Conservation (phyloP, 1,284 basidiomycete genomes). For the Tilletia horrida region DNA sequence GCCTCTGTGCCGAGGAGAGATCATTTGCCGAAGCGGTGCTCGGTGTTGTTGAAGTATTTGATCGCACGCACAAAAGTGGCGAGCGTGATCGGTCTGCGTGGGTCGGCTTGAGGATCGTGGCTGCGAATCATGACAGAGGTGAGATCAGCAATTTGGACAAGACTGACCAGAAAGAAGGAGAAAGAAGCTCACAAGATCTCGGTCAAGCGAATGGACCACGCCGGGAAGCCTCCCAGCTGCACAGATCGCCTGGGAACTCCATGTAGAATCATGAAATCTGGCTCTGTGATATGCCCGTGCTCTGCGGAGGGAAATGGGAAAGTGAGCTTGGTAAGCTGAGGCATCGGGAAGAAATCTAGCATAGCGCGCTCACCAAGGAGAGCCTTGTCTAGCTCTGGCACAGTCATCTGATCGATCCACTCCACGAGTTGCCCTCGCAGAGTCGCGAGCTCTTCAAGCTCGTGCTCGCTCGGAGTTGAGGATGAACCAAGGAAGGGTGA, state of each 20-base stretch:
- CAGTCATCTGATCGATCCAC: conserved; percentile 10
- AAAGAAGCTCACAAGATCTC: conserved; percentile 6
- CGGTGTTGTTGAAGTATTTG: conserved; percentile 7
- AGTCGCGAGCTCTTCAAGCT: not conserved
- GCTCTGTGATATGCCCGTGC: not conserved
- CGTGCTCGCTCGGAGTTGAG: not conserved
- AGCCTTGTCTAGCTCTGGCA: not conserved
- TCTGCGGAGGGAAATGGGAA: not conserved
- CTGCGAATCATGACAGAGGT: not conserved
- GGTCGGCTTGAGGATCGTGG: conserved; percentile 7
- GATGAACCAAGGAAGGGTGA: not conserved
- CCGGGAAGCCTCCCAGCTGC: conserved; percentile 8
- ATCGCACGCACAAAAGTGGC: conserved; percentile 5
- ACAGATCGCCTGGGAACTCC: conserved; percentile 6
- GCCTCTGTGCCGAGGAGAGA: not conserved
- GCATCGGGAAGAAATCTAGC: too few species aligned
- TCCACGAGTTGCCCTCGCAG: not conserved
- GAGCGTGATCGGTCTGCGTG: conserved; percentile 8
- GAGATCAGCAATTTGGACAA: not conserved
- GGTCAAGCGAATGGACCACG: conserved; percentile 1
- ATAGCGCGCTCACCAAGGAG: not conserved
- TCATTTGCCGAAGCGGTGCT: conserved; percentile 16
- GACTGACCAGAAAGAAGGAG: not conserved
- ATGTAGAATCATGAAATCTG: conserved; percentile 11
- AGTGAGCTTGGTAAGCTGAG: too few species aligned